phyloP scores from a whole-genome alignment of 192 early-diverging fungal genomes.

The Coemansia sp. region DNA sequence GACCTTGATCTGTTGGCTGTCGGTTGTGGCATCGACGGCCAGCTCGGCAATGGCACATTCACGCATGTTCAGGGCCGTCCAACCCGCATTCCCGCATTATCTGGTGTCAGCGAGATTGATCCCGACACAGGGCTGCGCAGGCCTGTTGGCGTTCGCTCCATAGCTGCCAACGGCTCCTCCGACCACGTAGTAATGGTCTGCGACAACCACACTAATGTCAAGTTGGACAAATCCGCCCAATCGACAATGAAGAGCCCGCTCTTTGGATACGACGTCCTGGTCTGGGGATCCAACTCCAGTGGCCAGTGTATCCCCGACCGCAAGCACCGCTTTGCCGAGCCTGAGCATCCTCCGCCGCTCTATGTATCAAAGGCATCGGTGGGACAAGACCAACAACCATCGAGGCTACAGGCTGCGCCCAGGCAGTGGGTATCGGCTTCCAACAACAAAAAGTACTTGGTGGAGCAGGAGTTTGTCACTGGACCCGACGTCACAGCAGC shows the following conservation, averaged over 20 bases:
- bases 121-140: not conserved
- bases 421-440: conserved; percentile 33
- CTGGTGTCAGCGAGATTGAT: conserved; percentile 21
- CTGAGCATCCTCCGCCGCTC: conserved; percentile 23
- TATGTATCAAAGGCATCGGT: not conserved
- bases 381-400: not conserved
- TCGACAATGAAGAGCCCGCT: conserved; percentile 12
- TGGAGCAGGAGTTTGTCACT: conserved; percentile 41
- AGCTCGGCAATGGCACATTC: conserved; percentile 33
- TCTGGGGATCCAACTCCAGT: conserved; percentile 37
- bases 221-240: conserved; percentile 23
- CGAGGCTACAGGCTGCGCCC: conserved; percentile 37
- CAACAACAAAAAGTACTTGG: conserved; percentile 14
- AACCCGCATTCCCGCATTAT: conserved; percentile 8
- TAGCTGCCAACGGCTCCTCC: conserved; percentile 11
- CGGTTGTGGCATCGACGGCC: conserved; percentile 45
- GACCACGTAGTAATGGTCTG: conserved; percentile 36
- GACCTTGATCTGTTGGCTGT: conserved; percentile 21
- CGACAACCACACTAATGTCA: conserved; percentile 41
- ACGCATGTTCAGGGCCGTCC: conserved; percentile 35
- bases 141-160: conserved; percentile 23
- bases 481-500: conserved; percentile 28
- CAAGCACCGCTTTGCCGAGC: conserved; percentile 32
- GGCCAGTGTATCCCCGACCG: conserved; percentile 45
- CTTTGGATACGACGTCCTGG: conserved; percentile 42